A percentile compares a stretch with the other conserved stretches of the same genome.
Conservation (phyloP, 148 eudicot genomes). For the Pharnaceum exiguum region DNA sequence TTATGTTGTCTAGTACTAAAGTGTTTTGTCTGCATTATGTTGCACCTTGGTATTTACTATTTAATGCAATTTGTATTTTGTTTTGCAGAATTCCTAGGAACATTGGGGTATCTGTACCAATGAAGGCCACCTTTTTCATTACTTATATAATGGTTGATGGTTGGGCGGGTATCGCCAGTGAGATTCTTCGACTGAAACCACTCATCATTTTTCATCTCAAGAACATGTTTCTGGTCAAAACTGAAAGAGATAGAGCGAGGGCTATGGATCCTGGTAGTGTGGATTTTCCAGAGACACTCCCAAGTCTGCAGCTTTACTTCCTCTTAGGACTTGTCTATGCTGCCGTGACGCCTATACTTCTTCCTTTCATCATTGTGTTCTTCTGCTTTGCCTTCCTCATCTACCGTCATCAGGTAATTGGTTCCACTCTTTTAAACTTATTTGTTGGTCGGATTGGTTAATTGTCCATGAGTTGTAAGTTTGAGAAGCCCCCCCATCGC, state of each 20-base stretch:
- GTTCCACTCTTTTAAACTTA: not conserved
- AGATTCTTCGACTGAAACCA: conserved; percentile 82
- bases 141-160: conserved; percentile 98
- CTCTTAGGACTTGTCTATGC: conserved; percentile 92
- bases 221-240: conserved; percentile 89
- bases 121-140: conserved; percentile 97
- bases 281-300: conserved; percentile 70
- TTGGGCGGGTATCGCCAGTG: conserved; percentile 94
- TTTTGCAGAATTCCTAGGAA: conserved; percentile 70
- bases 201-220: conserved; percentile 79
- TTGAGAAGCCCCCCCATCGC: not conserved
- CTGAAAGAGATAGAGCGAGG: conserved; percentile 78
- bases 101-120: conserved; percentile 90
- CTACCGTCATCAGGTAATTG: conserved; percentile 86
- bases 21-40: not conserved
- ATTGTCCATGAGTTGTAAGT: not conserved
- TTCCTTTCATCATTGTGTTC: conserved; percentile 87
- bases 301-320: conserved; percentile 85
- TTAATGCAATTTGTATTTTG: not conserved
- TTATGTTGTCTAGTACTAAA: not conserved
- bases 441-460: not conserved
- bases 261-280: conserved; percentile 94
- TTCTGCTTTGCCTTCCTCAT: conserved; percentile 83
- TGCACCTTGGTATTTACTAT: not conserved
- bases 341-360: conserved; percentile 78